A percentile compares a stretch with the other conserved stretches of the same genome.
Evolutionary conservation across 176 grass and related monocot genomes (phyloP).

Genomic region (Juncus inflexus): DNA sequence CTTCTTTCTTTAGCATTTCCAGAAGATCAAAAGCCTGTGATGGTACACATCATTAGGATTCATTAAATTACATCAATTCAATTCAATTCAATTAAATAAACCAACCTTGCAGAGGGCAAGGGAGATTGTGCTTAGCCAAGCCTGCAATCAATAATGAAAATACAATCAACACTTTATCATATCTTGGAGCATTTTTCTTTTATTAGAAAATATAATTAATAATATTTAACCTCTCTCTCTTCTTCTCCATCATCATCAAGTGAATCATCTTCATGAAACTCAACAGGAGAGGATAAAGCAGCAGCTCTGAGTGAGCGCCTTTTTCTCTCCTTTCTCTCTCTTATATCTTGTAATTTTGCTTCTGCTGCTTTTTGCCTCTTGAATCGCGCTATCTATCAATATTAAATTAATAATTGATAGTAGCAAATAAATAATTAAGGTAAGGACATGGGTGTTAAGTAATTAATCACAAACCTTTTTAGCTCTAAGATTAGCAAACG

Average conservation of each 20-base stretch:
- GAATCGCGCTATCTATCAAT: conserved; percentile 57
- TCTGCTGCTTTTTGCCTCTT: conserved; percentile 67
- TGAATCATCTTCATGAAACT: conserved; percentile 64
- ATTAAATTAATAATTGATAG: conserved; percentile 9
- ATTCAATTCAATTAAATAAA: neutral
- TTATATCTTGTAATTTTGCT: conserved; percentile 83
- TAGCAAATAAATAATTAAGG: neutral
- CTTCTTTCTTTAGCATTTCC: conserved; percentile 87
- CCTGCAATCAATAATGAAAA: conserved; percentile 40
- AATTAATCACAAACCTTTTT: conserved; percentile 52
- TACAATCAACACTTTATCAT: conserved; percentile 1
- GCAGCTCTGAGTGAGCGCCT: conserved; percentile 53
- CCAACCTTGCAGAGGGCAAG: conserved; percentile 70
- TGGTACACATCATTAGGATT: neutral
- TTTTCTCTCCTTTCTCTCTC: conserved; percentile 76
- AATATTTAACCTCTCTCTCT: conserved; percentile 78
- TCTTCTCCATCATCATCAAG: conserved; percentile 82
- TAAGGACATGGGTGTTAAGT: neutral
- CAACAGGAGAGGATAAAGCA: conserved; percentile 64
- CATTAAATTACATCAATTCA: too few species aligned
- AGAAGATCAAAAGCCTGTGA: conserved; percentile 75
- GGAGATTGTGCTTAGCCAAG: conserved; percentile 61
- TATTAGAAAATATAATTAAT: neutral
- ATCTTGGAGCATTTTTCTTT: neutral
- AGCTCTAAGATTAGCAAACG: conserved; percentile 44